Evolutionary conservation across 768 basidiomycete genomes (phyloP).

Genomic region (Boletus patriciae): DNA sequence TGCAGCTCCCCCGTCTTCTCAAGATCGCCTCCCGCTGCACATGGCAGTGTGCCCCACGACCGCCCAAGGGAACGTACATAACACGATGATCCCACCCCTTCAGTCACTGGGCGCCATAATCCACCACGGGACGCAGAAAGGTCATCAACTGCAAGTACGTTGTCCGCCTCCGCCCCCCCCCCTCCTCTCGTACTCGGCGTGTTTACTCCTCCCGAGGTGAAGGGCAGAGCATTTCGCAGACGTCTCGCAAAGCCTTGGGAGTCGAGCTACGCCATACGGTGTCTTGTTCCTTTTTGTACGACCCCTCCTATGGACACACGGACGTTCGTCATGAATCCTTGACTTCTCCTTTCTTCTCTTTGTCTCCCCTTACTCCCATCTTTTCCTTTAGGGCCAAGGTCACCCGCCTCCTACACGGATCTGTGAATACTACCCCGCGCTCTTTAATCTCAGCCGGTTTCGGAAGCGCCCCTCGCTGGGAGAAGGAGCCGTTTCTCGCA

Average conservation of each 20-base stretch:
- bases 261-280: slow-evolving; percentile 37
- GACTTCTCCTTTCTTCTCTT: slow-evolving; percentile 34
- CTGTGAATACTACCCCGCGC: slow-evolving; percentile 6
- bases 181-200: slow-evolving; percentile 37
- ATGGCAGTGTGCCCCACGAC: slow-evolving; percentile 13
- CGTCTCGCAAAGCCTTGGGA: slow-evolving; percentile 49
- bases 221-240: slow-evolving; percentile 34
- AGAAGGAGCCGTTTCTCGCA: slow-evolving; percentile 28
- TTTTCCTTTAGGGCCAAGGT: slow-evolving; percentile 45
- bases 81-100: slow-evolving; percentile 22
- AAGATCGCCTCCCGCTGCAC: slow-evolving; percentile 28
- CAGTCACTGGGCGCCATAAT: slow-evolving; percentile 23
- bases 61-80: slow-evolving; percentile 27
- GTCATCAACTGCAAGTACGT: slow-evolving; percentile 46
- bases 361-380: slow-evolving; percentile 30
- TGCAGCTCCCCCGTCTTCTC: slow-evolving; percentile 13
- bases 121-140: slow-evolving; percentile 31
- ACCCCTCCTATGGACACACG: slow-evolving; percentile 41
- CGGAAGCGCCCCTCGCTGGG: slow-evolving; percentile 7
- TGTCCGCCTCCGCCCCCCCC: slow-evolving; percentile 45
- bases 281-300: slow-evolving; percentile 37
- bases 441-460: slow-evolving; percentile 14
- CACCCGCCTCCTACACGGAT: slow-evolving; percentile 34
- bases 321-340: slow-evolving; percentile 43
- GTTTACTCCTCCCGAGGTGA: slow-evolving; percentile 40